Base-by-base conservation (phyloP, 176 grass and related monocot genomes). In the Eremochloa ophiuroides region DNA sequence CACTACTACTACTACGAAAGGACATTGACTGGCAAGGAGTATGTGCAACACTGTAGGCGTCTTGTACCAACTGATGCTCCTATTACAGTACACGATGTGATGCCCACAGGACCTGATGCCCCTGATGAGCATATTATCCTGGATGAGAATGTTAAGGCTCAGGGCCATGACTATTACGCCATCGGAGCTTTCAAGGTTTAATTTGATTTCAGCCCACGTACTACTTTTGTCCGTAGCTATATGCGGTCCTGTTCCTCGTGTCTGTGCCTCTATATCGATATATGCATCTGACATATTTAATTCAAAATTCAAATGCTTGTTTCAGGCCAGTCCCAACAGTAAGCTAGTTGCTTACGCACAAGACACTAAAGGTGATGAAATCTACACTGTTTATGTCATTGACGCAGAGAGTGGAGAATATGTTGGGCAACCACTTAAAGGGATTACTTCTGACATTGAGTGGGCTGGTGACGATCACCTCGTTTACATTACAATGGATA, bases 301-400 rank as follows among this genome's bases (percentile, higher is more conserved):
- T 62, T 42, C 10, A 9, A 43, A 44, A 64, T 35, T 16, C 6
- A 27, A 37, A 17, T 51, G 34, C 20, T 74, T 46, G 23, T 80
- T 90, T 76, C 87, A 97, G 94, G 92, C 84, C 85, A 97, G 88
- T 83, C 92, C 92, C 48, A 87, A 94, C 82, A 88, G 86, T 48
- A 94, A 93, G 81, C 86, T 98, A 73, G 90, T 93, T 66, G 90
- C 82, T 69, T 98, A 98, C 20, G 92, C 88, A 71, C 75, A 94
- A 89, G 95, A 98, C 82, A 94, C 86, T 60, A 98, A 93, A 69
- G 95, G 92, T 31, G 74, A 98, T 78, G 92, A 98, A 85, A 93
- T 91, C 58, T 94, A 93, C 87, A 87, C 75, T 43, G 86, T 98
- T 46, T 88, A 89, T 91, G 60, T 98, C 62, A 93, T 98, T 88